Base-by-base conservation (phyloP, 2,329 filamentous ascomycete species). In the Cercospora janseana region DNA sequence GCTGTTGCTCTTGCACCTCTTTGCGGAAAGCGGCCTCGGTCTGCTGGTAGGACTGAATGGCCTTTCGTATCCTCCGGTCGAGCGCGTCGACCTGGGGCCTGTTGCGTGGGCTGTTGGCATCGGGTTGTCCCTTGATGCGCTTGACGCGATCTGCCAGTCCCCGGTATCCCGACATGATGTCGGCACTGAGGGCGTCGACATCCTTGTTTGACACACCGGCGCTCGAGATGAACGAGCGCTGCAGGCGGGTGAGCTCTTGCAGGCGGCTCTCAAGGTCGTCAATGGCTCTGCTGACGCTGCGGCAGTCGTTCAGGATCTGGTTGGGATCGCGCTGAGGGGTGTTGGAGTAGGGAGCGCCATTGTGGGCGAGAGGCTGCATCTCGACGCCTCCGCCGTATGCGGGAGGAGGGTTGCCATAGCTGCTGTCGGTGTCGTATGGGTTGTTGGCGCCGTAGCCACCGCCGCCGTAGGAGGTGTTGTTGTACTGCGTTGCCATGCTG, bases 81-180 rank as follows among this genome's bases (percentile, higher is more conserved):
- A 93, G 81, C 51, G 85, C 84, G 62, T 86, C 85, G 57, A 96
- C 86, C 70, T 96, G 91, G 26, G 85, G 79, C 48, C 80, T 79
- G 70, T 95, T 93, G 66, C 83, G 83, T 35, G 83, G 76, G 57
- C 81, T 82, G 52, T 82, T 81, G 20, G 87, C 85, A 53, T 91
- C 88, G 31, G 85, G 63, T 62, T 85, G 85, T 59, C 83, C 83
- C 78, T 96, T 96, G 73, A 96, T 80, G 56, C 79, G 77, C 71
- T 87, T 88, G 59, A 96, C 83, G 46, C 87, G 85, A 46, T 86
- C 82, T 49, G 86, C 88, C 50, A 97, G 80, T 52, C 79, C 81
- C 56, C 87, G 85, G 76, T 95, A 95, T 47, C 84, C 77, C 44
- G 80, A 81, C 83, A 95, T 94, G 60, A 91, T 92, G 58, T 92